Base-by-base conservation (phyloP, 1,284 basidiomycete genomes). In the Cryptococcus jaspeensis region DNA sequence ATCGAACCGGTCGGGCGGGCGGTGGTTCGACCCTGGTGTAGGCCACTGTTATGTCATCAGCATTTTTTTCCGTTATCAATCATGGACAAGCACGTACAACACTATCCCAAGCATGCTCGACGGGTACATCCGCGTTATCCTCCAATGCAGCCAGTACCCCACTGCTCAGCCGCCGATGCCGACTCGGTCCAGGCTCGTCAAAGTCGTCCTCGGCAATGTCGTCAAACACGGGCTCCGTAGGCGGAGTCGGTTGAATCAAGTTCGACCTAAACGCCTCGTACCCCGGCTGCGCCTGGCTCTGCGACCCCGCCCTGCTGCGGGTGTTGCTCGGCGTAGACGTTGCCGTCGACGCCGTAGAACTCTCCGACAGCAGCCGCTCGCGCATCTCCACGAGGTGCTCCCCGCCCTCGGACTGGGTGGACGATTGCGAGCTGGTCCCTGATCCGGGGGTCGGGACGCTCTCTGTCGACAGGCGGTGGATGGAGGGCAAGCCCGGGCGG, bases 101-200 rank as follows among this genome's bases (percentile, higher is more conserved):
- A 58, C 74, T 76, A 53, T 76, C 73, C 72, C 73, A 76, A n/a
- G 69, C 68, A 60, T 69, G 70, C 32, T 67, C 61, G 2, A 46
- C 45, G 11, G 63, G 51, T 5, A 56, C 20, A 16, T 64, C 66
- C 1, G 47, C 15, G 3, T 16, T 46, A 6, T 58, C 57, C 20
- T 60, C 59, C n/a, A 56, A 12, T 39, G 36, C 12, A n/a, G 44
- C 46, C 35, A 53, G 32, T 7, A 56, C 50, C 38, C 38, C 52
- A 25, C 46, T 53, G 44, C 49, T 49, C 38, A 56, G 40, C 39
- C 59, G 50, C 44, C 60, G 52, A 15, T 55, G 50, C 20, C 43
- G 37, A 46, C 54, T 61, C 12, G 56, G 54, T 20, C 55, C 60
- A 22, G 59, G 58, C 15, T 20, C 36, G 16, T 50, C 37, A 15